Conservation (phyloP, 2,329 filamentous ascomycete species). For the Penicillium sp. region DNA sequence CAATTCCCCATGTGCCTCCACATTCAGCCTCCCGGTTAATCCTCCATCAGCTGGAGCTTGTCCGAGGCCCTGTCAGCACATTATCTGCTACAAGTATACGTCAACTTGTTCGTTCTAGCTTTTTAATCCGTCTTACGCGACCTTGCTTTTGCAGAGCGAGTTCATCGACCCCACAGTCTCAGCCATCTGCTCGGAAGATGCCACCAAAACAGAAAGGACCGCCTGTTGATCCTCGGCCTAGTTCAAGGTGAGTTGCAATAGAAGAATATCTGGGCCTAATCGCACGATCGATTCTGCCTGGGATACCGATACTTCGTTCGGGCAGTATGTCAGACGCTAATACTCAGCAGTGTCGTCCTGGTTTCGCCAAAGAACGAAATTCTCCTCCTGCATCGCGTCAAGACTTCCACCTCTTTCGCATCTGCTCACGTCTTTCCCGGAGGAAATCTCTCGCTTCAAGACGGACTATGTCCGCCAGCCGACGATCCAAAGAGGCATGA, state of each 20-base stretch:
- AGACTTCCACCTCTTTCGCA: conserved; percentile 81
- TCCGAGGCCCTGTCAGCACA: conserved; percentile 16
- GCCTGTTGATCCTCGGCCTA: conserved; percentile 62
- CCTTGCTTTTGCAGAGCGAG: conserved; percentile 18
- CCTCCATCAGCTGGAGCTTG: conserved; percentile 11
- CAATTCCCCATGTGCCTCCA: conserved; percentile 14
- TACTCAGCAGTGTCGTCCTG: conserved; percentile 70
- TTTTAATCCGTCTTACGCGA: not conserved
- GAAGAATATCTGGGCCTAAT: not conserved
- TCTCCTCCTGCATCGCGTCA: conserved; percentile 83
- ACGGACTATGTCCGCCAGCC: conserved; percentile 63
- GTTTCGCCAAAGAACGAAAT: conserved; percentile 87
- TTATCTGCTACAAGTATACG: conserved; percentile 11
- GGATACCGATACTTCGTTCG: not conserved
- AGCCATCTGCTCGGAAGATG: conserved; percentile 28
- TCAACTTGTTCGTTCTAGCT: not conserved
- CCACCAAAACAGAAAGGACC: conserved; percentile 38
- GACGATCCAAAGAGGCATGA: conserved; percentile 64
- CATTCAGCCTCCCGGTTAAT: conserved; percentile 18
- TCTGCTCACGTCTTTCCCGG: conserved; percentile 96
- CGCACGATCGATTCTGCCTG: not conserved
- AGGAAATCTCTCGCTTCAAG: conserved; percentile 77
- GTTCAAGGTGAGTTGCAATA: conserved; percentile 58
- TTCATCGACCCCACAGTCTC: conserved; percentile 18
- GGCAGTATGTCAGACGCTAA: conserved; percentile 15